Percentiles rank a stretch among this genome's conserved stretches.
phyloP scores from a whole-genome alignment of 495 filamentous ascomycete species.

The Penicillium alfredii region DNA sequence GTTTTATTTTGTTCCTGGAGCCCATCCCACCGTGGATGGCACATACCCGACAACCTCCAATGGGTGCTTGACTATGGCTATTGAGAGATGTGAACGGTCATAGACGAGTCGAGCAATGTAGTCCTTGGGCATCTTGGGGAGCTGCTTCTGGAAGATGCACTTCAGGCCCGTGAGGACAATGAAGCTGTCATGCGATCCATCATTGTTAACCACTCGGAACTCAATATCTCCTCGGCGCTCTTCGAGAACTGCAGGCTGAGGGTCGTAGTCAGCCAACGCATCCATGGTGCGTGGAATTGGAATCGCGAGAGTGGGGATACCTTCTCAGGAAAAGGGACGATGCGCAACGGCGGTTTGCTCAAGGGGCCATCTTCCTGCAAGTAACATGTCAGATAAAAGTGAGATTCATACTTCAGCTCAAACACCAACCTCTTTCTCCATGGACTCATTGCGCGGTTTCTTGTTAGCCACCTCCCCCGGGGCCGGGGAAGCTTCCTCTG shows the following conservation, averaged over 20 bases:
- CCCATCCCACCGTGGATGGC: too few species aligned
- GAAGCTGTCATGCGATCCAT: constrained; percentile 76
- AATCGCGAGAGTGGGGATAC: constrained; percentile 30
- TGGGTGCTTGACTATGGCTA: constrained; percentile 96
- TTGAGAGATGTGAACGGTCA: constrained; percentile 90
- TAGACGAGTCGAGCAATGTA: constrained; percentile 97
- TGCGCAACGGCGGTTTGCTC: constrained; percentile 40
- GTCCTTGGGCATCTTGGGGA: constrained; percentile 98
- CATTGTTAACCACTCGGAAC: constrained; percentile 97
- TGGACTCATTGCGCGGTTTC: constrained; percentile 56
- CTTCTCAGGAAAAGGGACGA: constrained; percentile 81
- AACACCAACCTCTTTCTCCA: constrained; percentile 45
- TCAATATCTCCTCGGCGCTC: constrained; percentile 95
- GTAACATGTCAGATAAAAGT: not conserved
- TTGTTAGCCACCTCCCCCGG: constrained; percentile 42
- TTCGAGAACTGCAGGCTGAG: constrained; percentile 80
- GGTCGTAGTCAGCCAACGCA: constrained; percentile 3
- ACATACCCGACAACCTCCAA: constrained; percentile 80
- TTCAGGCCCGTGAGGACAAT: constrained; percentile 95
- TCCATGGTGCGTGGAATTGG: not conserved
- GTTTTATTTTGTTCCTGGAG: too few species aligned
- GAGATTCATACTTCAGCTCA: not conserved
- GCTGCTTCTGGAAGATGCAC: constrained; percentile 97
- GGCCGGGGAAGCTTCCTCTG: constrained; percentile 58
- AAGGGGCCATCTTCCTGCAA: constrained; percentile 29